Conservation (phyloP, 768 basidiomycete species). For the Xerocomellus intermedius region DNA sequence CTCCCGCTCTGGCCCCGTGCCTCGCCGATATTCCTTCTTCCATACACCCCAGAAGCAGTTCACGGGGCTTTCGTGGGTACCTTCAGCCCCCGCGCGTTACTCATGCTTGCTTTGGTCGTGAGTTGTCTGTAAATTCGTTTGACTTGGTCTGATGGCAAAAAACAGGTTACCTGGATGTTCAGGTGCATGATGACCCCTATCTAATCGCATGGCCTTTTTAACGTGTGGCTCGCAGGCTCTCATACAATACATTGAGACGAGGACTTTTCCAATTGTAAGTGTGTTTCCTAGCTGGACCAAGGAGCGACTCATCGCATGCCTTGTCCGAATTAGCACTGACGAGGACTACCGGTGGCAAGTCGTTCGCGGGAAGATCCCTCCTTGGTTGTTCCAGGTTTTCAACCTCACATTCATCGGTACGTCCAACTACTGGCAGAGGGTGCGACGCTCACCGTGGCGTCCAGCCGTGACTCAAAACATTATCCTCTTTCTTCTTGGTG, state of each 20-base stretch:
- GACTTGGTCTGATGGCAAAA: neutral
- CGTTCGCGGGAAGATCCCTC: slow-evolving; percentile 58
- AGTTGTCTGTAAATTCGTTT: slow-evolving; percentile 18
- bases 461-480: slow-evolving; percentile 74
- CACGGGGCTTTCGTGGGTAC: slow-evolving; percentile 35
- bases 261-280: slow-evolving; percentile 75
- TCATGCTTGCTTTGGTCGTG: slow-evolving; percentile 73
- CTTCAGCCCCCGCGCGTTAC: slow-evolving; percentile 66
- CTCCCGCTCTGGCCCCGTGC: slow-evolving; percentile 55
- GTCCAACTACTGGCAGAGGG: slow-evolving; percentile 12
- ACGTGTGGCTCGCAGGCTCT: slow-evolving; percentile 44
- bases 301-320: neutral
- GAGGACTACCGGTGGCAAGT: slow-evolving; percentile 94
- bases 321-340: slow-evolving; percentile 49
- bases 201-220: slow-evolving; percentile 26
- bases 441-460: neutral
- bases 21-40: slow-evolving; percentile 41
- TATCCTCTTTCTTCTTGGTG: slow-evolving; percentile 68
- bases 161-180: slow-evolving; percentile 56
- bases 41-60: slow-evolving; percentile 53
- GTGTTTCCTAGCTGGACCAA: neutral
- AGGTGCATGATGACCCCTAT: slow-evolving; percentile 36
- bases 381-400: slow-evolving; percentile 55
- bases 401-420: slow-evolving; percentile 67
- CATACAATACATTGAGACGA: slow-evolving; percentile 80